A percentile compares a stretch with the other conserved stretches of the same genome.
Evolutionary conservation across 179 eudicot species (phyloP).

Genomic region (Beta corolliflora): DNA sequence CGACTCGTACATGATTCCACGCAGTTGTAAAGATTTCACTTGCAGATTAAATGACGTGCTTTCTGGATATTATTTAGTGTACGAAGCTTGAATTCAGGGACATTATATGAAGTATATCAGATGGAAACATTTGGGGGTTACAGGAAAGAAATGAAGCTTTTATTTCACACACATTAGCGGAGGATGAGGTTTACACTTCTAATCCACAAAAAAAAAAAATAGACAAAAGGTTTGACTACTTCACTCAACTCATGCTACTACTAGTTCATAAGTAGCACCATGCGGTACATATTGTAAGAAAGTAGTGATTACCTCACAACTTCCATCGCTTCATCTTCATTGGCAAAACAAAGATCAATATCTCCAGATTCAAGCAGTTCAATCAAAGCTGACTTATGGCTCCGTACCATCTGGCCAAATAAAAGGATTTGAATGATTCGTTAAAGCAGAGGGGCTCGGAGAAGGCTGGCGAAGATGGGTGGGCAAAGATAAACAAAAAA

Average conservation of each 20-base stretch:
- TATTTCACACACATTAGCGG: not conserved
- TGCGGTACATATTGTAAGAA: not conserved
- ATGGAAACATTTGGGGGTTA: not conserved
- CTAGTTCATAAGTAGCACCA: not conserved
- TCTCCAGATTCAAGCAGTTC: slow-evolving; percentile 73
- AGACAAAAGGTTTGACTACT: not conserved
- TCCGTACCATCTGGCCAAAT: slow-evolving; percentile 77
- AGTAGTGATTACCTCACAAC: slow-evolving; percentile 59
- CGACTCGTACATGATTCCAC: too few relatives aligned
- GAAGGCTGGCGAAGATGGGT: not conserved
- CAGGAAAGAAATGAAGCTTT: not conserved
- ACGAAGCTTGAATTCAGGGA: slow-evolving; percentile 1
- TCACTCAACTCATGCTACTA: not conserved
- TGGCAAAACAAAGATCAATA: slow-evolving; percentile 97
- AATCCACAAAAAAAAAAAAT: not conserved
- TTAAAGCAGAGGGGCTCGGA: not conserved
- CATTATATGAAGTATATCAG: not conserved
- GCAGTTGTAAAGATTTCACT: not conserved
- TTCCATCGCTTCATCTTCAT: slow-evolving; percentile 96
- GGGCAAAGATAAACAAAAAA: not conserved
- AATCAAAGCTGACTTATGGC: slow-evolving; percentile 60
- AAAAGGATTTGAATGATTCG: not conserved
- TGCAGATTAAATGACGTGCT: not conserved
- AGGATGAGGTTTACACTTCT: not conserved
- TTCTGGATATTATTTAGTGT: not conserved